phyloP scores from a whole-genome alignment of 2,329 filamentous ascomycete genomes.

The Graphiopsis chlorocephala region DNA sequence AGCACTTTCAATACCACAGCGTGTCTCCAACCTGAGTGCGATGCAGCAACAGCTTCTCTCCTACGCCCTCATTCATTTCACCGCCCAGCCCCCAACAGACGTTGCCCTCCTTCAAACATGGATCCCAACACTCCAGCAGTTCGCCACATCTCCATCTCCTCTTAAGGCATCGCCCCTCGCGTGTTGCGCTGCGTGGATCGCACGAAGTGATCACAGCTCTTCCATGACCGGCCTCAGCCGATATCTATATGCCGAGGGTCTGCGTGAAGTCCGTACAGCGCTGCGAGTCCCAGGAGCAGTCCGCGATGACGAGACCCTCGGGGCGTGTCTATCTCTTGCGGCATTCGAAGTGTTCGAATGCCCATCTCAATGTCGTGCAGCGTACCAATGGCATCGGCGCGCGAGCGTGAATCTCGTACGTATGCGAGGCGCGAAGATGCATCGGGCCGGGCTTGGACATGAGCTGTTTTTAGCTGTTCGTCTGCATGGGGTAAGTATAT shows the following conservation, averaged over 20 bases:
- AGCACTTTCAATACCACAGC: background rate
- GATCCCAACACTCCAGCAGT: conserved; percentile 9
- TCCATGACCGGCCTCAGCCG: conserved; percentile 5
- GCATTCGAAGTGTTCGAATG: conserved; percentile 8
- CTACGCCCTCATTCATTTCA: background rate
- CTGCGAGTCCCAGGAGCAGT: background rate
- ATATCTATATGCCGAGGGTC: background rate
- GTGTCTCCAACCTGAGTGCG: background rate
- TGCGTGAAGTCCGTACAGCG: conserved; percentile 3
- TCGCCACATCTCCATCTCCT: background rate
- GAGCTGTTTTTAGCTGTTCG: conserved; percentile 5
- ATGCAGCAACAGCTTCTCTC: conserved; percentile 11
- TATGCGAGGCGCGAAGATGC: background rate
- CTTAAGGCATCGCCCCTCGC: conserved; percentile 5
- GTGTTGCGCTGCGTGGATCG: conserved; percentile 10
- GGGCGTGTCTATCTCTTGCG: conserved; percentile 2
- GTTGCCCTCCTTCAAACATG: background rate
- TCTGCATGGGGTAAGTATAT: background rate
- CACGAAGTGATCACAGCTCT: background rate
- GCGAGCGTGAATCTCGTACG: background rate
- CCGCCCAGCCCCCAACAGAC: background rate
- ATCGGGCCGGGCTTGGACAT: background rate
- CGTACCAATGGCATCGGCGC: conserved; percentile 9
- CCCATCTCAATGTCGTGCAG: background rate
- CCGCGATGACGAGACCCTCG: conserved; percentile 5